Evolutionary conservation across 331 rosid genomes (phyloP).

Genomic region (Acacia concinna): DNA sequence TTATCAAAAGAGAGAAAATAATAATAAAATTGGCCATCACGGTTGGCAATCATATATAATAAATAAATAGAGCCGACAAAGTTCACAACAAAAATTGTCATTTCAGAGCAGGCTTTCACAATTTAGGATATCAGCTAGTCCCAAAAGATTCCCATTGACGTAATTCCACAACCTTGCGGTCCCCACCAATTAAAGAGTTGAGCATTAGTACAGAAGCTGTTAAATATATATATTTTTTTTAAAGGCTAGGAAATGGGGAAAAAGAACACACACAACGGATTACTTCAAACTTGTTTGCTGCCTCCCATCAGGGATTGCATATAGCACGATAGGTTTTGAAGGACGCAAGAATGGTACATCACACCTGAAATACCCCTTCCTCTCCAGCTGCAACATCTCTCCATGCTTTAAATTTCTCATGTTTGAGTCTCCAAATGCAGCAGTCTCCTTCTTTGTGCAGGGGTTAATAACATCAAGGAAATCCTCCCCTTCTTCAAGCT

Average conservation of each 20-base stretch:
- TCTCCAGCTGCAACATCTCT: conserved; percentile 85
- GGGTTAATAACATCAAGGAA: conserved; percentile 76
- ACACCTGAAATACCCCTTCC: conserved; percentile 91
- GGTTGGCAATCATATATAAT: background rate
- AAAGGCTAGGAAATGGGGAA: background rate
- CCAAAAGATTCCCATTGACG: background rate
- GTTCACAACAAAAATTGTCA: background rate
- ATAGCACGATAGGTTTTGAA: conserved; percentile 62
- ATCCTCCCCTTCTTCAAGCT: conserved; percentile 94
- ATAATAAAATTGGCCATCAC: background rate
- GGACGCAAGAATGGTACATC: conserved; percentile 73
- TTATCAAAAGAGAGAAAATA: background rate
- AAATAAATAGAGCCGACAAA: too few species aligned
- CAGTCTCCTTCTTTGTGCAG: conserved; percentile 68
- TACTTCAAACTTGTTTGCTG: conserved; percentile 45
- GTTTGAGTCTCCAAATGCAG: conserved; percentile 59
- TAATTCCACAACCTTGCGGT: conserved; percentile 22
- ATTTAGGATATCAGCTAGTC: background rate
- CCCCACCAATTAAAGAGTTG: conserved; percentile 3
- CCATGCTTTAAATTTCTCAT: conserved; percentile 72
- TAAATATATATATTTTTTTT: too few species aligned
- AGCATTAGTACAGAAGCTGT: background rate
- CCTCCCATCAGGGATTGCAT: conserved; percentile 55
- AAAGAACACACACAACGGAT: background rate
- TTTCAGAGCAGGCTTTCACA: background rate